Evolutionary conservation across 306 rosid genomes (phyloP).

Genomic region (Cicer chorassanicum): DNA sequence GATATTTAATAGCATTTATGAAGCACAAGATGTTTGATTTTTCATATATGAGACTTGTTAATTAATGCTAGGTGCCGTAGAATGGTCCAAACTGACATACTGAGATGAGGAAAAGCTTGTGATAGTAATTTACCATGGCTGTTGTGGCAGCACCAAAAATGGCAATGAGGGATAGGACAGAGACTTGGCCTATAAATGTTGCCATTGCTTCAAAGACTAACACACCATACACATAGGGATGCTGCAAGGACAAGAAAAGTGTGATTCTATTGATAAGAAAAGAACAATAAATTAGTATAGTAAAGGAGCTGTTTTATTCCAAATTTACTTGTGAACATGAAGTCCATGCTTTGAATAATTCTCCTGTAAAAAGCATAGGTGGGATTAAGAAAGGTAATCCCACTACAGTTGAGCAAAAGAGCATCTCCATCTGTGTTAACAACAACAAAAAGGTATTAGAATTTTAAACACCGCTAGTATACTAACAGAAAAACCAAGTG

Average conservation of each 20-base stretch:
- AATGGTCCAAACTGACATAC: slow-evolving; percentile 46
- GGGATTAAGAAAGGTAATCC: slow-evolving; percentile 96
- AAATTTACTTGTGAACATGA: slow-evolving; percentile 83
- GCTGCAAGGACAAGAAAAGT: slow-evolving; percentile 63
- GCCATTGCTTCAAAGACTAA: slow-evolving; percentile 94
- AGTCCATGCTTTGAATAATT: slow-evolving; percentile 89
- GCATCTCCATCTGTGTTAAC: slow-evolving; percentile 87
- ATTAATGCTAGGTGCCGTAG: slow-evolving; percentile 37
- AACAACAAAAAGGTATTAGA: slow-evolving; percentile 6
- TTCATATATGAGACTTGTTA: slow-evolving; percentile 37
- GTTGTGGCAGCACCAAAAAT: slow-evolving; percentile 96
- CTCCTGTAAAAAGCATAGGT: slow-evolving; percentile 95
- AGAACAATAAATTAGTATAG: slow-evolving; percentile 8
- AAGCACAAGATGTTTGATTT: slow-evolving; percentile 29
- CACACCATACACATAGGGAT: slow-evolving; percentile 89
- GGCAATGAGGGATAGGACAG: slow-evolving; percentile 93
- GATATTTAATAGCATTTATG: slow-evolving; percentile 45
- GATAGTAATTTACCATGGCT: slow-evolving; percentile 74
- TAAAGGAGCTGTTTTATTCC: slow-evolving; percentile 24
- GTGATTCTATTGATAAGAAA: slow-evolving; percentile 24
- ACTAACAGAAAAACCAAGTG: neutral
- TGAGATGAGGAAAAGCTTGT: slow-evolving; percentile 38
- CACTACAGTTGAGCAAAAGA: slow-evolving; percentile 90
- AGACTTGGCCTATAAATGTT: slow-evolving; percentile 88
- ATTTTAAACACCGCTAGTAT: slow-evolving; percentile 4